Evolutionary conservation across 2,329 filamentous ascomycete species (phyloP).

Genomic region (Alternaria gansuensis): DNA sequence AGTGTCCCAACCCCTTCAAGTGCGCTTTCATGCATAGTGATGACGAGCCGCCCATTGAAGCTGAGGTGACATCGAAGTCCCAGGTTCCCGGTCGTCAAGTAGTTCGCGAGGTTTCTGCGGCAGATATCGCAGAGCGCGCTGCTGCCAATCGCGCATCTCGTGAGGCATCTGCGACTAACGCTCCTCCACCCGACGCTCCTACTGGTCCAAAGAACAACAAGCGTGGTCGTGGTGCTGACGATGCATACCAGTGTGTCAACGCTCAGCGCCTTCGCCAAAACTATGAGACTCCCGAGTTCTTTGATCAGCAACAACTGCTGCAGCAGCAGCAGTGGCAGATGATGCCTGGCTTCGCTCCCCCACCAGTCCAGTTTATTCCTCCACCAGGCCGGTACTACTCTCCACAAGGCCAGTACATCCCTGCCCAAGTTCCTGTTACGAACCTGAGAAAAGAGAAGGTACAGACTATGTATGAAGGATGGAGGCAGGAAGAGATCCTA

Average conservation of each 20-base stretch:
- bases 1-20: slow-evolving; percentile 1
- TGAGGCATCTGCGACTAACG: neutral
- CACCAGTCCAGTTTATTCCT: neutral
- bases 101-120: neutral
- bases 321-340: neutral
- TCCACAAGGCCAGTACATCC: neutral
- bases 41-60: neutral
- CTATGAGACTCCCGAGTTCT: neutral
- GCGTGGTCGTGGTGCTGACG: neutral
- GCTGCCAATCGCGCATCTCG: neutral
- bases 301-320: neutral
- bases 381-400: neutral
- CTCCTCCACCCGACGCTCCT: slow-evolving; percentile 1
- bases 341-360: neutral
- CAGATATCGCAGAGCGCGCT: neutral
- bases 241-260: neutral
- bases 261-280: neutral
- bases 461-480: no score
- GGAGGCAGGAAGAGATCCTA: no score
- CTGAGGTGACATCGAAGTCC: neutral
- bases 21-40: neutral
- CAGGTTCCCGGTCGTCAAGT: neutral
- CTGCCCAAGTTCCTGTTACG: neutral
- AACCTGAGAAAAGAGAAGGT: no score
- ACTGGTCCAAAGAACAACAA: neutral